phyloP scores from a whole-genome alignment of 805 yeast genomes.

The Monosporozyma solicola region DNA sequence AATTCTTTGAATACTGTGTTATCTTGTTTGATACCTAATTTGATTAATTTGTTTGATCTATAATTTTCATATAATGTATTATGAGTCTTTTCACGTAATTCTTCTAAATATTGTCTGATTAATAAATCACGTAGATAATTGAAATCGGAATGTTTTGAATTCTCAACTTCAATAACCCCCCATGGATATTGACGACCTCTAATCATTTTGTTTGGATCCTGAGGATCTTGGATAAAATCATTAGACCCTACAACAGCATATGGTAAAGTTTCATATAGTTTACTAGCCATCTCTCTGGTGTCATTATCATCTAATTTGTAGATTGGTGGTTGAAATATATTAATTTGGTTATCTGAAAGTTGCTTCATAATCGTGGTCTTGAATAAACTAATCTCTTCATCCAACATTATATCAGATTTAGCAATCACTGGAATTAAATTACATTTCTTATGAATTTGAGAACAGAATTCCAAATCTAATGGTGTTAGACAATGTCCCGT shows the following conservation, averaged over 20 bases:
- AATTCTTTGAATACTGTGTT: slow-evolving; percentile 87
- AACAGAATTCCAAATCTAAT: slow-evolving; percentile 82
- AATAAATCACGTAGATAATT: slow-evolving; percentile 79
- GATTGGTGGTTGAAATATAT: slow-evolving; percentile 65
- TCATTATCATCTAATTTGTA: slow-evolving; percentile 84
- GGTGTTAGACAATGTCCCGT: slow-evolving; percentile 91
- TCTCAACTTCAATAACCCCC: slow-evolving; percentile 95
- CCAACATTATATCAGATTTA: slow-evolving; percentile 86
- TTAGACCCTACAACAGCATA: slow-evolving; percentile 94
- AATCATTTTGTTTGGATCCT: slow-evolving; percentile 76
- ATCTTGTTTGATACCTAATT: slow-evolving; percentile 88
- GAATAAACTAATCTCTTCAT: slow-evolving; percentile 70
- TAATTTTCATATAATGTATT: slow-evolving; percentile 76
- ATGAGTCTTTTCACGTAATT: slow-evolving; percentile 77
- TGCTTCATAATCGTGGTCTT: slow-evolving; percentile 74
- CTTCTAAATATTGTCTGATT: slow-evolving; percentile 87
- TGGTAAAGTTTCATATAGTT: slow-evolving; percentile 66
- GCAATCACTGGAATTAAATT: slow-evolving; percentile 93
- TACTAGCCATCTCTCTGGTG: slow-evolving; percentile 53
- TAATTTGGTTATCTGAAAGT: slow-evolving; percentile 62
- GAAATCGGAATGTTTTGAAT: slow-evolving; percentile 89
- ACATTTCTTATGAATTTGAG: slow-evolving; percentile 79
- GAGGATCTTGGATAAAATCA: slow-evolving; percentile 51
- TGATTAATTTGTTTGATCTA: slow-evolving; percentile 70
- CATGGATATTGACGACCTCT: slow-evolving; percentile 95